Percentiles rank a stretch among this genome's conserved stretches.
Evolutionary conservation across 345 rosid genomes (phyloP).

Genomic region (Hibiscus trionum): DNA sequence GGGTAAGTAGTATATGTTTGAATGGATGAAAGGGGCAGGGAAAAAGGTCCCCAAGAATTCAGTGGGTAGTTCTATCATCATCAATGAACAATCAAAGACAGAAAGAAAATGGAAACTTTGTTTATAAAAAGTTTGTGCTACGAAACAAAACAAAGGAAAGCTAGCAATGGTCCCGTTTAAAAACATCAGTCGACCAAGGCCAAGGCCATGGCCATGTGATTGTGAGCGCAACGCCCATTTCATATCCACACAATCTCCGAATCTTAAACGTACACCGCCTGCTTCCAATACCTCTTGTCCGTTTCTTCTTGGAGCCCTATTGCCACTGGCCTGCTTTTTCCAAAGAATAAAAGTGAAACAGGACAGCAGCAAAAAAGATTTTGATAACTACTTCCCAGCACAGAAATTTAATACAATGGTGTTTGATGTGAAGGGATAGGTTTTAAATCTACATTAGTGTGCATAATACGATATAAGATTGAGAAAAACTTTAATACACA

Average conservation of each 20-base stretch:
- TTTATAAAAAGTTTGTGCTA: not conserved
- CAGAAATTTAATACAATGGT: not conserved
- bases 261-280: not conserved
- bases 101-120: not conserved
- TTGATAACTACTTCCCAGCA: not conserved
- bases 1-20: no score
- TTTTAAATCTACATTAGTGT: not conserved
- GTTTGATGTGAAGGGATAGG: not conserved
- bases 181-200: not conserved
- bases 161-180: not conserved
- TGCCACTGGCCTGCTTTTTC: not conserved
- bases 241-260: not conserved
- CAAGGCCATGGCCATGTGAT: not conserved
- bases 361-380: not conserved
- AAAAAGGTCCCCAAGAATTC: no score
- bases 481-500: no score
- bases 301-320: not conserved
- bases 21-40: no score
- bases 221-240: no score
- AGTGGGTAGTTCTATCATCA: no score
- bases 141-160: not conserved
- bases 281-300: not conserved
- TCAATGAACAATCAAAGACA: no score
- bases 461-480: no score
- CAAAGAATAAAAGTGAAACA: not conserved